These are phyloP conservation scores for Moesziomyces sp. DNA, from an alignment of 1,284 basidiomycete species.

Conservation along the genomic window DNA sequence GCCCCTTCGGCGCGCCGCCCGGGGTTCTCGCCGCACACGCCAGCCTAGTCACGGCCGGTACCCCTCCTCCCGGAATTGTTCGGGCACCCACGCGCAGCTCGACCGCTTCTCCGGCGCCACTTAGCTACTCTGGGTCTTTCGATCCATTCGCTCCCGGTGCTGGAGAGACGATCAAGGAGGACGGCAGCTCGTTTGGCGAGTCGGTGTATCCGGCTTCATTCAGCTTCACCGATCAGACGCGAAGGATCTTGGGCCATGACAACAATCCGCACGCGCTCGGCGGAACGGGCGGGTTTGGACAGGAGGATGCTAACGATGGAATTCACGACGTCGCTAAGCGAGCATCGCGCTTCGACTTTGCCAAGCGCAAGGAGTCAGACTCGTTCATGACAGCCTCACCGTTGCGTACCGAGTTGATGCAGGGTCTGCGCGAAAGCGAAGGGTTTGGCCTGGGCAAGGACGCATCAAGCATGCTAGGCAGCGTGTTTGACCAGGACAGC, in stretches of 20 bases:
- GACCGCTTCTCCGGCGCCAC: constrained; percentile 40
- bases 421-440: constrained; percentile 21
- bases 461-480: constrained; percentile 49
- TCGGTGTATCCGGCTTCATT: constrained; percentile 41
- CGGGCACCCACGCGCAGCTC: constrained; percentile 44
- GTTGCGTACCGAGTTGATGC: constrained; percentile 39
- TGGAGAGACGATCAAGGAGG: constrained; percentile 48
- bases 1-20: constrained; percentile 39
- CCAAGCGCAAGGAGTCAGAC: constrained; percentile 57
- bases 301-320: constrained; percentile 29
- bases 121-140: constrained; percentile 63
- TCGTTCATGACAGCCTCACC: constrained; percentile 43
- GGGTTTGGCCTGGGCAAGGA: constrained; percentile 38
- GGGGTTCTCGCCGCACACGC: constrained; percentile 38
- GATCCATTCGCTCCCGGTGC: constrained; percentile 62
- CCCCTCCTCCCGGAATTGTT: constrained; percentile 31
- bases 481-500: constrained; percentile 52
- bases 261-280: constrained; percentile 4
- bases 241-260: constrained; percentile 51
- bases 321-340: constrained; percentile 38
- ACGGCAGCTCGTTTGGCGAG: constrained; percentile 35
- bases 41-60: constrained; percentile 30
- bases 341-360: constrained; percentile 60
- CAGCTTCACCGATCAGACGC: constrained; percentile 51
- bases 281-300: constrained; percentile 3